Evolutionary conservation across 495 filamentous ascomycete species (phyloP).

Genomic region (Xylaria sp.): DNA sequence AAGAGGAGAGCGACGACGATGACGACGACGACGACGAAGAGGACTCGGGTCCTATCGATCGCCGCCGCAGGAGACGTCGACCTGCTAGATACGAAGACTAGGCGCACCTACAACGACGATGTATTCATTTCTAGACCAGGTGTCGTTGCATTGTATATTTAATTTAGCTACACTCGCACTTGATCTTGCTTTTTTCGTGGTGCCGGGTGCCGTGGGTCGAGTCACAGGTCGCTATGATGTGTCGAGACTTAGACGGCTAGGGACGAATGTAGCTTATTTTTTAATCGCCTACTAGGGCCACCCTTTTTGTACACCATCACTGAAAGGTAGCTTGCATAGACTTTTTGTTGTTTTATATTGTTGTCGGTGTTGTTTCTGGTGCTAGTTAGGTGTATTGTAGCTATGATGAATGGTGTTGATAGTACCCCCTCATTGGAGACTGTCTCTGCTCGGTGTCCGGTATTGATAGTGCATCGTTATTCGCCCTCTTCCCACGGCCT

Average conservation of each 20-base stretch:
- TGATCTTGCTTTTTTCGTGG: not conserved
- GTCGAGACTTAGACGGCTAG: not conserved
- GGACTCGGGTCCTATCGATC: constrained; percentile 31
- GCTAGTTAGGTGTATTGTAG: not conserved
- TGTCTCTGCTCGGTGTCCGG: too few relatives aligned
- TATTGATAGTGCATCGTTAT: too few relatives aligned
- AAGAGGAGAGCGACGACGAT: constrained; percentile 31
- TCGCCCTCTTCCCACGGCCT: too few relatives aligned
- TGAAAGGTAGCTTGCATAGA: not conserved
- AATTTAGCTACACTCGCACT: constrained; percentile 1
- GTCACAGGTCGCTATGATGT: not conserved
- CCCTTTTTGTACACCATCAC: not conserved
- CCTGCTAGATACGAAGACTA: constrained; percentile 40
- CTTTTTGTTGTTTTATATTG: not conserved
- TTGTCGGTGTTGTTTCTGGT: not conserved
- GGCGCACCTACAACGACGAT: not conserved
- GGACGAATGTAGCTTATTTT: not conserved
- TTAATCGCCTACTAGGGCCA: not conserved
- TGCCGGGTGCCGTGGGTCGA: not conserved
- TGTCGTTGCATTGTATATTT: constrained; percentile 9
- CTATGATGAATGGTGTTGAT: not conserved
- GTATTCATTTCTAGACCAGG: not conserved
- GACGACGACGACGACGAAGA: constrained; percentile 34
- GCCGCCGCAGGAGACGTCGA: constrained; percentile 32
- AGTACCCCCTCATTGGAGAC: too few relatives aligned